These are phyloP conservation scores for Trametes meyenii DNA, from an alignment of 768 basidiomycete genomes.

Conservation along the genomic window DNA sequence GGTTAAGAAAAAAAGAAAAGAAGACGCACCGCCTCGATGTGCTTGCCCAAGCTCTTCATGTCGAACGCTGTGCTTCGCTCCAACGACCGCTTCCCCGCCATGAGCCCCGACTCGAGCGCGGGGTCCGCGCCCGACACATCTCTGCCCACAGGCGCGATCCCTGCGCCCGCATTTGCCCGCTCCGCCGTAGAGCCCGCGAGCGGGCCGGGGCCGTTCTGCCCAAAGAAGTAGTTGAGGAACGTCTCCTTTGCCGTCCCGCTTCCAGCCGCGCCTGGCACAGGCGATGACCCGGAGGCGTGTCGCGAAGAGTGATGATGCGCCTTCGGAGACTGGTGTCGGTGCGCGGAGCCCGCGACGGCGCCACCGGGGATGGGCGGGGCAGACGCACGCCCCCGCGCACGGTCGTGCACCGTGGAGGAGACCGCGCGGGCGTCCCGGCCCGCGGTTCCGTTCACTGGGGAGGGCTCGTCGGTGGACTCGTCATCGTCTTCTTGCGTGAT, in stretches of 20 bases:
- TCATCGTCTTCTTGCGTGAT: conserved; percentile 67
- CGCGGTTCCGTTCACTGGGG: conserved; percentile 52
- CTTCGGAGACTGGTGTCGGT: conserved; percentile 27
- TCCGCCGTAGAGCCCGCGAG: conserved; percentile 58
- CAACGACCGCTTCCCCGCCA: conserved; percentile 65
- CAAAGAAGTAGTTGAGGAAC: conserved; percentile 98
- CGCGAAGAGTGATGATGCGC: conserved; percentile 32
- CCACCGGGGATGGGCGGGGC: conserved; percentile 33
- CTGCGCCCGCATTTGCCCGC: conserved; percentile 32
- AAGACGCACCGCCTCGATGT: conserved; percentile 90
- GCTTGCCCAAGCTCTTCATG: conserved; percentile 98
- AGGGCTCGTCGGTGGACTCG: conserved; percentile 57
- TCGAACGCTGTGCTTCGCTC: conserved; percentile 90
- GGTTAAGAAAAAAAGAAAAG: neutral
- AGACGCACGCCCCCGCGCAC: conserved; percentile 47
- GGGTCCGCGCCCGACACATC: conserved; percentile 63
- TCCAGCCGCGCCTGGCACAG: conserved; percentile 25
- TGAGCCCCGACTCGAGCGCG: conserved; percentile 56
- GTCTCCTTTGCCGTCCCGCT: conserved; percentile 75
- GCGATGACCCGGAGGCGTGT: conserved; percentile 15
- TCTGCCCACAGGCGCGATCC: conserved; percentile 57
- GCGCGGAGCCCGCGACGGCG: conserved; percentile 25
- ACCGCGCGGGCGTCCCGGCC: conserved; percentile 68
- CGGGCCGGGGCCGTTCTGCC: conserved; percentile 83
- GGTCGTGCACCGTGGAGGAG: conserved; percentile 78